Percentiles rank a stretch among this genome's conserved stretches.
Evolutionary conservation across 768 basidiomycete genomes (phyloP).

Genomic region (Lactifluus echinatus): DNA sequence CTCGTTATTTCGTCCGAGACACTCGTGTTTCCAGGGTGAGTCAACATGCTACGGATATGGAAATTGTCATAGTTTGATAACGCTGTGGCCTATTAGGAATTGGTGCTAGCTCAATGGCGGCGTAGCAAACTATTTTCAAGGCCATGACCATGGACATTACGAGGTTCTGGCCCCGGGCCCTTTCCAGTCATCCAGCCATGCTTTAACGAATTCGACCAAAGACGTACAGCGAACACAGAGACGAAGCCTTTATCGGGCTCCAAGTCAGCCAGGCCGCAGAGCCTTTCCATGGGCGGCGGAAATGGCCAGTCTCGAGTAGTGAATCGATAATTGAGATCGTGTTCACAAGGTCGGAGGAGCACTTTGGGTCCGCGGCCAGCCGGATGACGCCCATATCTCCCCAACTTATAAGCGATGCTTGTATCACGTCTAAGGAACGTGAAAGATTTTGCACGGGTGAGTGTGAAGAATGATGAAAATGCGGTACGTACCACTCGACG

Average conservation of each 20-base stretch:
- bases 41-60: too few relatives aligned
- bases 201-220: constrained; percentile 62
- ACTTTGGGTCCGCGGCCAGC: constrained; percentile 53
- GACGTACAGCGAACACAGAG: constrained; percentile 51
- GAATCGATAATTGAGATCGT: constrained; percentile 54
- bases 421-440: constrained; percentile 59
- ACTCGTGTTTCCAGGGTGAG: too few relatives aligned
- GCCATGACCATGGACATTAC: too few relatives aligned
- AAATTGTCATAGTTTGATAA: too few relatives aligned
- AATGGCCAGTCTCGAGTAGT: constrained; percentile 40
- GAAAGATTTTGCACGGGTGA: neutral
- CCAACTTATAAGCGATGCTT: constrained; percentile 75
- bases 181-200: constrained; percentile 52
- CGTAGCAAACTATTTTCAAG: too few relatives aligned
- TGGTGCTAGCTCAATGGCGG: too few relatives aligned
- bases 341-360: constrained; percentile 50
- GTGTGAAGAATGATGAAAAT: neutral
- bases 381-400: constrained; percentile 85
- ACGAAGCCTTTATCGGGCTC: constrained; percentile 73
- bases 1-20: too few relatives aligned
- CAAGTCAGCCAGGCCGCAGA: constrained; percentile 68
- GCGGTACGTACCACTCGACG: constrained; percentile 60
- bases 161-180: too few relatives aligned
- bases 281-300: constrained; percentile 51
- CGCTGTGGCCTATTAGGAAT: too few relatives aligned